A percentile compares a stretch with the other conserved stretches of the same genome.
phyloP scores from a whole-genome alignment of 2,329 filamentous ascomycete genomes.

The Seiridium unicorne region DNA sequence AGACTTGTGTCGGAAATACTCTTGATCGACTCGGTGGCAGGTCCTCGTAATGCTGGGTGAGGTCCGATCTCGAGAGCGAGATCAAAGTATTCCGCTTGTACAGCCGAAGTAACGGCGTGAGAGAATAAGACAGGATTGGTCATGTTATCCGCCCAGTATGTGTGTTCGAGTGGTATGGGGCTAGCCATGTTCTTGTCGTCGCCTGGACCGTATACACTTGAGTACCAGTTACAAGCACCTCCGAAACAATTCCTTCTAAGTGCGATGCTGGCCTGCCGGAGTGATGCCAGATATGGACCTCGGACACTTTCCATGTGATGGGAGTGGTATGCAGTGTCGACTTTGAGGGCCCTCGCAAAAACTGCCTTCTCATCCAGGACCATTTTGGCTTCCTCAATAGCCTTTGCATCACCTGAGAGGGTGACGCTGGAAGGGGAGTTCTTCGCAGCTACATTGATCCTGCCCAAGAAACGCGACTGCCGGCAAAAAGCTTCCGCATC shows the following conservation, averaged over 20 bases:
- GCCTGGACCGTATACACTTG: constrained; percentile 9
- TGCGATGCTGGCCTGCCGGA: background rate
- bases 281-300: constrained; percentile 10
- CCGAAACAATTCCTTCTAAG: background rate
- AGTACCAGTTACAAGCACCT: constrained; percentile 7
- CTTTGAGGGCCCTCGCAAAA: constrained; percentile 26
- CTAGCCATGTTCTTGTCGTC: background rate
- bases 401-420: constrained; percentile 23
- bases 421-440: constrained; percentile 27
- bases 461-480: constrained; percentile 16
- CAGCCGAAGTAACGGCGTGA: constrained; percentile 11
- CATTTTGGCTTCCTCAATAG: constrained; percentile 16
- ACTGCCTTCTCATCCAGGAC: constrained; percentile 11
- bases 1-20: background rate
- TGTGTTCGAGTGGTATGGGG: background rate
- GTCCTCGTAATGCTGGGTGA: constrained; percentile 39
- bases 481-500: too few relatives aligned
- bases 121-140: constrained; percentile 21
- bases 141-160: constrained; percentile 22
- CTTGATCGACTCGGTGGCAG: constrained; percentile 24
- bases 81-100: background rate
- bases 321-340: constrained; percentile 36
- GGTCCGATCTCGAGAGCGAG: constrained; percentile 32
- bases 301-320: constrained; percentile 28
- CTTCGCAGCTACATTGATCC: constrained; percentile 21